Conservation (phyloP, 306 rosid genomes). For the Inga oerstediana region DNA sequence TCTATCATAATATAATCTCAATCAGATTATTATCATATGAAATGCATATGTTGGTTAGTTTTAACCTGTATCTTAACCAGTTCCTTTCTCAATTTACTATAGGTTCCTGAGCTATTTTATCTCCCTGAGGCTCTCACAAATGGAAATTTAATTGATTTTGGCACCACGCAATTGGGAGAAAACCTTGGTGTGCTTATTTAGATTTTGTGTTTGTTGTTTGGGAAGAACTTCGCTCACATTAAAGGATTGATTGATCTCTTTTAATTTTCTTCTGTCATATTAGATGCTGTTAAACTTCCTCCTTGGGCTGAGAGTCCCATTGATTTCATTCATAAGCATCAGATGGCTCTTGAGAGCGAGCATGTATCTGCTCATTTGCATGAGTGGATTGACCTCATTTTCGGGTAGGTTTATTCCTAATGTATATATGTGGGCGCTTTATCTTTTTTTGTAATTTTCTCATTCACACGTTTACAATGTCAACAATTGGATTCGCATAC, state of each 20-base stretch:
- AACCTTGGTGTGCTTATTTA: slow-evolving; percentile 72
- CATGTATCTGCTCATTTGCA: slow-evolving; percentile 89
- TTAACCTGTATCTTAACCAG: slow-evolving; percentile 25
- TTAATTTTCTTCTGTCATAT: slow-evolving; percentile 32
- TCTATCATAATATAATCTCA: not conserved
- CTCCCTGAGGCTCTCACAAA: slow-evolving; percentile 94
- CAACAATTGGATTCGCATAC: slow-evolving; percentile 21
- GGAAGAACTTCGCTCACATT: slow-evolving; percentile 20
- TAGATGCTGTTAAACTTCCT: slow-evolving; percentile 88
- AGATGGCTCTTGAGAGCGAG: slow-evolving; percentile 96
- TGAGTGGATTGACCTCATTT: slow-evolving; percentile 98
- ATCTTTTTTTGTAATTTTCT: slow-evolving; percentile 14
- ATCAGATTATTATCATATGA: slow-evolving; percentile 7
- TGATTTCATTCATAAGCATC: slow-evolving; percentile 97
- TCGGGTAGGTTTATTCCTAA: slow-evolving; percentile 62
- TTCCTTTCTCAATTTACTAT: slow-evolving; percentile 20
- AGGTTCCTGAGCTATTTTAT: slow-evolving; percentile 98
- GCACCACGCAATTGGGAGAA: slow-evolving; percentile 89
- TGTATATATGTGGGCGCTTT: slow-evolving; percentile 17
- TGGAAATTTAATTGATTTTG: slow-evolving; percentile 94
- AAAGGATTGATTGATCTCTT: slow-evolving; percentile 36
- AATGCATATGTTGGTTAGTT: slow-evolving; percentile 31
- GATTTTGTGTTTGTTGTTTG: slow-evolving; percentile 32
- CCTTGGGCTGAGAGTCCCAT: slow-evolving; percentile 91
- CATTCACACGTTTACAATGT: slow-evolving; percentile 34